A percentile compares a stretch with the other conserved stretches of the same genome.
phyloP scores from a whole-genome alignment of 75 land plant species.

The Larix kaempferi region DNA sequence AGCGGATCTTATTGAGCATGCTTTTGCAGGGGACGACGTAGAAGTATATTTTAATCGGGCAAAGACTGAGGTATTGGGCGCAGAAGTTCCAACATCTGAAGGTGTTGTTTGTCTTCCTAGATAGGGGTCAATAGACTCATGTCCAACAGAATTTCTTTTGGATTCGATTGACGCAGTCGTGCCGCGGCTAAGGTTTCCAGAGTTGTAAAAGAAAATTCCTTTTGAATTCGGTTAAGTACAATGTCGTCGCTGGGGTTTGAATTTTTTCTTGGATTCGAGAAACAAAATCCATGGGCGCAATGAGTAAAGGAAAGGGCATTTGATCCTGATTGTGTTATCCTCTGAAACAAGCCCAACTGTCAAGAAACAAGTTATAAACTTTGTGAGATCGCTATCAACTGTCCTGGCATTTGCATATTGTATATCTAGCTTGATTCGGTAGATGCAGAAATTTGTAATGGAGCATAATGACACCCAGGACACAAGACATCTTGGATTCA shows the following conservation, averaged over 20 bases:
- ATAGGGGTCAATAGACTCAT: constrained; percentile 96
- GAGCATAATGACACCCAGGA: constrained; percentile 51
- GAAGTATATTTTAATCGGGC: constrained; percentile 80
- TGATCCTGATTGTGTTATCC: constrained; percentile 62
- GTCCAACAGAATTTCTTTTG: constrained; percentile 72
- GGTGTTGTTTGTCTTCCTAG: constrained; percentile 69
- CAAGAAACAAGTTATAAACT: constrained; percentile 72
- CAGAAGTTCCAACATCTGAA: constrained; percentile 78
- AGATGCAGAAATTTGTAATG: constrained; percentile 65
- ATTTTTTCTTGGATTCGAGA: too few species aligned
- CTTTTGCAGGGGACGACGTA: constrained; percentile 98
- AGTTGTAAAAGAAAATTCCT: too few species aligned
- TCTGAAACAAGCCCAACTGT: constrained; percentile 79
- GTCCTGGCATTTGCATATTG: constrained; percentile 83
- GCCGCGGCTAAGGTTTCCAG: too few species aligned
- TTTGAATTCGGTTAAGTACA: too few species aligned
- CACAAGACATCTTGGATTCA: constrained; percentile 87
- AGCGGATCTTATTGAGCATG: constrained; percentile 67
- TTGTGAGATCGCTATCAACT: constrained; percentile 73
- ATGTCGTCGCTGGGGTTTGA: too few species aligned
- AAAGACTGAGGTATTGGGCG: constrained; percentile 59
- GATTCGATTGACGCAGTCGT: too few species aligned
- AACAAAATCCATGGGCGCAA: too few species aligned
- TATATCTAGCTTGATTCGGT: constrained; percentile 74
- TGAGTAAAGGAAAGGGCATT: too few species aligned